These are phyloP conservation scores for Fusarium piperis DNA, from an alignment of 2,329 filamentous ascomycete species.

Conservation along the genomic window DNA sequence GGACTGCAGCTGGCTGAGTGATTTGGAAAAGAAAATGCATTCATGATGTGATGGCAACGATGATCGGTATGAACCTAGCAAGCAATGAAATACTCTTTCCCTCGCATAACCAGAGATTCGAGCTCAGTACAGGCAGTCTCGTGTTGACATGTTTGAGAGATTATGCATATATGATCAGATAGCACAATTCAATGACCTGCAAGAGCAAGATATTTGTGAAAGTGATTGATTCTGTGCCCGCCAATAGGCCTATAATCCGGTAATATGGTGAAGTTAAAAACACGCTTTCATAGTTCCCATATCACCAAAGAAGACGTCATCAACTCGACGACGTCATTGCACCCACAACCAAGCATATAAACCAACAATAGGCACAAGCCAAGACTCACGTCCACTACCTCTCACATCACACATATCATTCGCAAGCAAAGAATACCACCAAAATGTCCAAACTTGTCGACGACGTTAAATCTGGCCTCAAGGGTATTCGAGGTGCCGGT, in stretches of 20 bases:
- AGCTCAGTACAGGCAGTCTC: background rate
- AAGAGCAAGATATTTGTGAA: background rate
- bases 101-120: background rate
- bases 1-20: slow-evolving; percentile 32
- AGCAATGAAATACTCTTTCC: slow-evolving; percentile 1
- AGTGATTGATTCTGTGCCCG: background rate
- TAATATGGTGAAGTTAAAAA: background rate
- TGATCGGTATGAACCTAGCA: slow-evolving; percentile 9
- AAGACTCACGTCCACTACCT: background rate
- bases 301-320: background rate
- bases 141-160: background rate
- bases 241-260: background rate
- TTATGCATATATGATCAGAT: background rate
- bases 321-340: background rate
- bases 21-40: background rate
- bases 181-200: background rate
- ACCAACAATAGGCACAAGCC: background rate
- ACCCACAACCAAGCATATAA: background rate
- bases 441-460: slow-evolving; percentile 36
- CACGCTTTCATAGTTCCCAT: background rate
- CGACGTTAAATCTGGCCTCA: slow-evolving; percentile 38
- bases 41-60: background rate
- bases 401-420: background rate
- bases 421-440: too few relatives aligned
- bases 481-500: slow-evolving; percentile 36